Percentiles rank a stretch among this genome's conserved stretches.
These are phyloP conservation scores for Didymella exigua DNA, from an alignment of 2,329 filamentous ascomycete genomes.

Conservation along the genomic window DNA sequence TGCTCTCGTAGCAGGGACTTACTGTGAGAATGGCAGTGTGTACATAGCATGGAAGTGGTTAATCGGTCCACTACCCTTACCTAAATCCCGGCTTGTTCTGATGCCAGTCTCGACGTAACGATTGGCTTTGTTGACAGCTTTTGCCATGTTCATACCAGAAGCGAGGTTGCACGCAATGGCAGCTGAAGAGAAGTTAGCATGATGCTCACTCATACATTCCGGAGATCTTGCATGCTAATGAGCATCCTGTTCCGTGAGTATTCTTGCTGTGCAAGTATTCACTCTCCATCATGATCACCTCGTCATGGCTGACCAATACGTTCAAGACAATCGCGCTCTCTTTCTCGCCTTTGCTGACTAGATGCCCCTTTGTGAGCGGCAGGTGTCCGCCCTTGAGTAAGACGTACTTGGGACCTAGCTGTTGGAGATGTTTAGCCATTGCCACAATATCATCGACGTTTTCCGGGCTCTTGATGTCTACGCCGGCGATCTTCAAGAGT, in stretches of 20 bases:
- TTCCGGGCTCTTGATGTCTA: slow-evolving; percentile 55
- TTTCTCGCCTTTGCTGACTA: slow-evolving; percentile 61
- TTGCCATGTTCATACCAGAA: slow-evolving; percentile 60
- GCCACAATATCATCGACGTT: slow-evolving; percentile 69
- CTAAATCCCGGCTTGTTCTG: slow-evolving; percentile 65
- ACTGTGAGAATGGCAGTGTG: slow-evolving; percentile 70
- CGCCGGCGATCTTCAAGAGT: slow-evolving; percentile 62
- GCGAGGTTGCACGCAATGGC: slow-evolving; percentile 77
- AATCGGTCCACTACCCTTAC: slow-evolving; percentile 72
- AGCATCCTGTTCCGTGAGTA: slow-evolving; percentile 95
- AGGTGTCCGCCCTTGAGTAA: slow-evolving; percentile 89
- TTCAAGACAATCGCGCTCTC: slow-evolving; percentile 75
- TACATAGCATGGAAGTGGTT: slow-evolving; percentile 79
- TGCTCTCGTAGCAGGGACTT: slow-evolving; percentile 26
- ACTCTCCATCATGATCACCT: slow-evolving; percentile 69
- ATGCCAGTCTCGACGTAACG: slow-evolving; percentile 76
- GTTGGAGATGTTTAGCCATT: slow-evolving; percentile 69
- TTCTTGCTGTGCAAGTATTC: slow-evolving; percentile 75
- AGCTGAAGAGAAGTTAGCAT: slow-evolving; percentile 51
- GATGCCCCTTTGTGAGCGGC: slow-evolving; percentile 71
- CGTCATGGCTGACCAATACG: slow-evolving; percentile 69
- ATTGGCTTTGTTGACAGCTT: slow-evolving; percentile 70
- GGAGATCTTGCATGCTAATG: slow-evolving; percentile 74
- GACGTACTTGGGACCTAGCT: slow-evolving; percentile 77
- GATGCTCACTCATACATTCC: not conserved